Evolutionary conservation across 1,284 basidiomycete species (phyloP).

Genomic region (Leccinum griseonigrum): DNA sequence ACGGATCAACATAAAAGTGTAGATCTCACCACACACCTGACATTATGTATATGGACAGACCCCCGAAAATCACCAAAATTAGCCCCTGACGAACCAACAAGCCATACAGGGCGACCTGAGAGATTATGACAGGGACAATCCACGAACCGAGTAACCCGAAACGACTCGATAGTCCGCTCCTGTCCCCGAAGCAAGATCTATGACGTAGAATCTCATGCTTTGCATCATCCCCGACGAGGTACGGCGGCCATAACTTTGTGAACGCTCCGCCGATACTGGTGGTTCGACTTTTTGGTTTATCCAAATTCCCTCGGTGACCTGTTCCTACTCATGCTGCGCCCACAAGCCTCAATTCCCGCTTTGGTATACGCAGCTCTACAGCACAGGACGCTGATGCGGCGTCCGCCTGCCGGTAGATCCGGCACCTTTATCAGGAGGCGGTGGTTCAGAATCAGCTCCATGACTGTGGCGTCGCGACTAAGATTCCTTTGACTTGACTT

Average conservation of each 20-base stretch:
- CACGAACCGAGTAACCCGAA: conserved; percentile 23
- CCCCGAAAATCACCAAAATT: conserved; percentile 26
- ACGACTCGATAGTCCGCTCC: conserved; percentile 10
- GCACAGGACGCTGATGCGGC: conserved; percentile 7
- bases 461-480: conserved; percentile 32
- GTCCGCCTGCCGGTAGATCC: conserved; percentile 9
- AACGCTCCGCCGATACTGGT: conserved; percentile 47
- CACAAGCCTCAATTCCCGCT: conserved; percentile 34
- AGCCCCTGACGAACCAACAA: conserved; percentile 9
- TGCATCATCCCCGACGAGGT: conserved; percentile 28
- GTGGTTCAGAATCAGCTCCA: conserved; percentile 41
- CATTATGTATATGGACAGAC: neutral
- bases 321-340: conserved; percentile 32
- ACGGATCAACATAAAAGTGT: conserved; percentile 31
- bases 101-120: conserved; percentile 29
- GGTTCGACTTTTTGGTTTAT: conserved; percentile 12
- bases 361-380: conserved; percentile 29
- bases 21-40: conserved; percentile 25
- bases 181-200: conserved; percentile 29
- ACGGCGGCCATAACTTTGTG: conserved; percentile 38
- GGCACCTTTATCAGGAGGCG: conserved; percentile 12
- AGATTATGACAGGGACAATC: conserved; percentile 14
- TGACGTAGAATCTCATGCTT: conserved; percentile 20
- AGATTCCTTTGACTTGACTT: conserved; percentile 20
- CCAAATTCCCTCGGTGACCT: conserved; percentile 4